Evolutionary conservation across 2,329 filamentous ascomycete genomes (phyloP).

Genomic region (Cercospora sp.): DNA sequence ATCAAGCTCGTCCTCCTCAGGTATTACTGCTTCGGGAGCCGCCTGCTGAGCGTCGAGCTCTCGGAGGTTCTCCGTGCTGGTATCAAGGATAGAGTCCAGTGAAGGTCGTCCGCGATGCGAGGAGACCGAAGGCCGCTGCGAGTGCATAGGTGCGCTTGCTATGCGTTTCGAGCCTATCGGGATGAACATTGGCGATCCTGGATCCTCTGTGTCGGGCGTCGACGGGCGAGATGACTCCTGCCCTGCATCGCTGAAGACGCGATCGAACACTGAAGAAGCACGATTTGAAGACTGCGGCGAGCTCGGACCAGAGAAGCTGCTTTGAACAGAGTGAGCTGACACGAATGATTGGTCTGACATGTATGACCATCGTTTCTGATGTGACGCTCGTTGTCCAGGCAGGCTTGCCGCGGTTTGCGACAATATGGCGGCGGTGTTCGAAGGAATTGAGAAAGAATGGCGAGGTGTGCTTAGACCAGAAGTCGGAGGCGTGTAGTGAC

Average conservation of each 20-base stretch:
- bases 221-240: conserved; percentile 71
- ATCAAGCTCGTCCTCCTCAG: conserved; percentile 34
- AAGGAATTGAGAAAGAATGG: conserved; percentile 48
- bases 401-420: conserved; percentile 62
- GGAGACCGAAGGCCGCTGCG: conserved; percentile 20
- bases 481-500: conserved; percentile 46
- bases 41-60: conserved; percentile 24
- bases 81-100: conserved; percentile 36
- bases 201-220: conserved; percentile 72
- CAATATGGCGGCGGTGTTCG: conserved; percentile 59
- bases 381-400: conserved; percentile 47
- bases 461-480: conserved; percentile 41
- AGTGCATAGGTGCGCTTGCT: conserved; percentile 48
- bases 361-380: conserved; percentile 62
- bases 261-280: conserved; percentile 76
- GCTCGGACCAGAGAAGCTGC: conserved; percentile 72
- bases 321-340: conserved; percentile 61
- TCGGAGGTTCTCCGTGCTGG: conserved; percentile 34
- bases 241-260: conserved; percentile 57
- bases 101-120: conserved; percentile 28
- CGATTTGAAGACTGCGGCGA: conserved; percentile 74
- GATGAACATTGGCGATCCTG: conserved; percentile 61
- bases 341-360: conserved; percentile 63
- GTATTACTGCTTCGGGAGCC: conserved; percentile 31
- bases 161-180: conserved; percentile 59